phyloP scores from a whole-genome alignment of 257 asterid genomes.

The Phtheirospermum japonicum region DNA sequence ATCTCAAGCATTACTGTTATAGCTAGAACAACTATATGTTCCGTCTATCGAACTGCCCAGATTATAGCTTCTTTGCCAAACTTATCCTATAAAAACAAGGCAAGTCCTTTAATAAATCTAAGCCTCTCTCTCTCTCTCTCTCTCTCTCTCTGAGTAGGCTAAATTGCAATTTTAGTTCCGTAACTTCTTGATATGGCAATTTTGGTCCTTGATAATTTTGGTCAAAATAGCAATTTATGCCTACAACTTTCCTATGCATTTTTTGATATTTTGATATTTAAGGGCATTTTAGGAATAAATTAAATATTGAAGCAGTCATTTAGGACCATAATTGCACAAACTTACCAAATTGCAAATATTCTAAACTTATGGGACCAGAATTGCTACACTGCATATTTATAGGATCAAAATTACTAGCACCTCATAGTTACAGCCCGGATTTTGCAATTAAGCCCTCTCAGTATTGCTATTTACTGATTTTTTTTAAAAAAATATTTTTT shows the following conservation, averaged over 20 bases:
- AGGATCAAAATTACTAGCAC: not conserved
- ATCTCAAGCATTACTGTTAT: constrained; percentile 72
- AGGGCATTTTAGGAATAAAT: no score
- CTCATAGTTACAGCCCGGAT: no score
- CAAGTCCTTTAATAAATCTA: constrained; percentile 2
- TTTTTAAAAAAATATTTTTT: no score
- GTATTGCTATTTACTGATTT: constrained; percentile 4
- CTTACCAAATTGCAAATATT: no score
- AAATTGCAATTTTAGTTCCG: not conserved
- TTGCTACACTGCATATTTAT: no score
- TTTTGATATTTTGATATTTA: no score
- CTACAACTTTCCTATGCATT: no score
- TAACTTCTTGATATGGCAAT: not conserved
- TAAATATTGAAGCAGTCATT: no score
- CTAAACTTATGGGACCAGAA: no score
- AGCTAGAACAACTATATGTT: constrained; percentile 80
- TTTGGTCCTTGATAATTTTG: not conserved
- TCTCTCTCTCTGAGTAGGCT: not conserved
- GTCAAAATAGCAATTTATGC: no score
- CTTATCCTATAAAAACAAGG: constrained; percentile 37
- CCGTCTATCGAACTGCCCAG: constrained; percentile 80
- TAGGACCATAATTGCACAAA: no score
- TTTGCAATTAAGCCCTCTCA: not conserved
- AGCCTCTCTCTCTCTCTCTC: not conserved
- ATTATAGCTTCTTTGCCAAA: constrained; percentile 72